A percentile compares a stretch with the other conserved stretches of the same genome.
Conservation (phyloP, 1,139 yeast species). For the Meyerozyma guilliermondii region DNA sequence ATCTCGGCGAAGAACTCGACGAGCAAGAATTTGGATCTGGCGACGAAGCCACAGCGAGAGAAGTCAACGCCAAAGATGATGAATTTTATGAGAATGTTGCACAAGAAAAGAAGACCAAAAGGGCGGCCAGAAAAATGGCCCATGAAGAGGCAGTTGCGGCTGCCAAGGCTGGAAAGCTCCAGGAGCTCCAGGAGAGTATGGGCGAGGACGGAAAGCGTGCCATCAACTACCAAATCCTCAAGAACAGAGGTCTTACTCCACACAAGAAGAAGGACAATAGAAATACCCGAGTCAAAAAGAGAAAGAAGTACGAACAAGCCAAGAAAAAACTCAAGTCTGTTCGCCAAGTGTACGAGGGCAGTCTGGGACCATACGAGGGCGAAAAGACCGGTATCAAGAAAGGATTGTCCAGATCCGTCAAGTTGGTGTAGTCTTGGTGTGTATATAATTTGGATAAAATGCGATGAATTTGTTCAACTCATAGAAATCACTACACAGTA, state of each 20-base stretch:
- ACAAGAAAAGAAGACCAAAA: slow-evolving; percentile 41
- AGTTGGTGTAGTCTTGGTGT: slow-evolving; percentile 38
- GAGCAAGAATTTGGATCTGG: slow-evolving; percentile 45
- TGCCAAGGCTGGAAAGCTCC: slow-evolving; percentile 78
- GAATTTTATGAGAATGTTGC: slow-evolving; percentile 48
- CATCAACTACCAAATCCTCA: slow-evolving; percentile 84
- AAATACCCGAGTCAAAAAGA: slow-evolving; percentile 96
- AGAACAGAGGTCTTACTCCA: slow-evolving; percentile 93
- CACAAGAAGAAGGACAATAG: slow-evolving; percentile 90
- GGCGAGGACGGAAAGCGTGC: slow-evolving; percentile 92
- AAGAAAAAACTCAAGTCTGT: slow-evolving; percentile 89
- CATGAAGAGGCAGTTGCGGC: slow-evolving; percentile 74
- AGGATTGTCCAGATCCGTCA: slow-evolving; percentile 81
- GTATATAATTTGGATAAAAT: not conserved
- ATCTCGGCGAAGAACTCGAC: slow-evolving; percentile 51
- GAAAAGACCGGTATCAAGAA: slow-evolving; percentile 97
- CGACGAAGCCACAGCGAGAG: slow-evolving; percentile 39
- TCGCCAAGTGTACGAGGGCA: slow-evolving; percentile 76
- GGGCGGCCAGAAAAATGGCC: slow-evolving; percentile 52
- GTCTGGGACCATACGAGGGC: slow-evolving; percentile 84
- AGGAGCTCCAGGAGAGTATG: slow-evolving; percentile 58
- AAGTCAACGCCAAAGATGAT: slow-evolving; percentile 27
- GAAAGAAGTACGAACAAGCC: slow-evolving; percentile 93
- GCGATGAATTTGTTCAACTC: not conserved
- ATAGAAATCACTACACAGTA: no score